phyloP scores from a whole-genome alignment of 2,329 filamentous ascomycete species.

The Apiospora phragmitis region DNA sequence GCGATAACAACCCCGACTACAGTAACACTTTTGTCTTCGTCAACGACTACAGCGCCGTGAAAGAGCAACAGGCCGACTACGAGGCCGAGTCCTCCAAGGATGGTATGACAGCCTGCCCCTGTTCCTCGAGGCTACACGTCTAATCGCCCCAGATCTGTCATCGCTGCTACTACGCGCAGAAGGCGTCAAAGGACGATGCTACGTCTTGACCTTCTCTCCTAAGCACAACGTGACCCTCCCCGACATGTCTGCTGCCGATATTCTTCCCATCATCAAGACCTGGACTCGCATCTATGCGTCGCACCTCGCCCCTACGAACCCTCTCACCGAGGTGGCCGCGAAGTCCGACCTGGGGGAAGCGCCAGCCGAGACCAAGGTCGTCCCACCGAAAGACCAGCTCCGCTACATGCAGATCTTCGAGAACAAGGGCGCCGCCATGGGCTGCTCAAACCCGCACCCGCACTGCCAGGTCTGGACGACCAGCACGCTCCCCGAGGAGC shows the following conservation, averaged over 20 bases:
- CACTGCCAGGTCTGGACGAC: constrained; percentile 98
- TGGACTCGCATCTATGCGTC: constrained; percentile 90
- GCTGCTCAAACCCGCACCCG: constrained; percentile 96
- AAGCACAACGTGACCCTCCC: constrained; percentile 90
- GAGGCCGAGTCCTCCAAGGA: constrained; percentile 40
- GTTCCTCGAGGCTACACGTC: not conserved
- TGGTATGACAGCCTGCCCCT: constrained; percentile 21
- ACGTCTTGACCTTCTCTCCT: constrained; percentile 92
- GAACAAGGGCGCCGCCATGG: constrained; percentile 98
- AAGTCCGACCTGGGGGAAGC: constrained; percentile 41
- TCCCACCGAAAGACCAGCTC: constrained; percentile 71
- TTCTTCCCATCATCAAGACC: constrained; percentile 79
- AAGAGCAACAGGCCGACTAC: constrained; percentile 88
- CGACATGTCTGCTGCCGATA: constrained; percentile 77
- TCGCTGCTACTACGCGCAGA: constrained; percentile 78
- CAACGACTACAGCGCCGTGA: constrained; percentile 97
- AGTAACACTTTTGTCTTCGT: constrained; percentile 89
- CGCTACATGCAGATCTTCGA: constrained; percentile 99
- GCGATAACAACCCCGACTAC: constrained; percentile 84
- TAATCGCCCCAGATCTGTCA: constrained; percentile 59
- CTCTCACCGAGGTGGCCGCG: constrained; percentile 50
- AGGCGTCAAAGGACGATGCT: constrained; percentile 91
- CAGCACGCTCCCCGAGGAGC: constrained; percentile 87
- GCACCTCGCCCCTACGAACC: constrained; percentile 73
- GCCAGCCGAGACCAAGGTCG: constrained; percentile 37